Conservation (phyloP, 192 early-diverging fungal species). For the Gamsiella multidivaricata region DNA sequence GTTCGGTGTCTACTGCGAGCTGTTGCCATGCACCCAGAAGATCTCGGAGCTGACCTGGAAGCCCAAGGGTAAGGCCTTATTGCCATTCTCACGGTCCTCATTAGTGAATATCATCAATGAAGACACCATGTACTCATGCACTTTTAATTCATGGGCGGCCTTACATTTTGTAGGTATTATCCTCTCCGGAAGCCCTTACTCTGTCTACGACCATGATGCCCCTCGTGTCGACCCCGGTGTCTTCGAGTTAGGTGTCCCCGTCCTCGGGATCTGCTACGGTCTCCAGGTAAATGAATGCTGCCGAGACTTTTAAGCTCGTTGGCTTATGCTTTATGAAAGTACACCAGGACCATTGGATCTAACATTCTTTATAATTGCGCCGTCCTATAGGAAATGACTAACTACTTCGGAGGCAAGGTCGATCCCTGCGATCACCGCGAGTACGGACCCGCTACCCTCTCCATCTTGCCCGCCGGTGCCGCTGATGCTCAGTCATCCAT, state of each 20-base stretch:
- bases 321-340: background rate
- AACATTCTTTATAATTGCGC: background rate
- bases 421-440: conserved; percentile 90
- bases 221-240: conserved; percentile 94
- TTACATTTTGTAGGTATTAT: conserved; percentile 74
- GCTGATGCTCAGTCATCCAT: conserved; percentile 37
- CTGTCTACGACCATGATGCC: conserved; percentile 93
- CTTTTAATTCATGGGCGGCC: too few species aligned
- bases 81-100: too few species aligned
- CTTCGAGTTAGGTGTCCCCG: conserved; percentile 88
- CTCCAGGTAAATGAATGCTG: conserved; percentile 75
- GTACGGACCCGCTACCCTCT: conserved; percentile 91
- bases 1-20: conserved; percentile 98
- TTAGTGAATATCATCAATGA: too few species aligned
- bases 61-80: conserved; percentile 78
- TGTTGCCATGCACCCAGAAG: conserved; percentile 96
- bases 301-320: too few species aligned
- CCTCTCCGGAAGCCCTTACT: conserved; percentile 96
- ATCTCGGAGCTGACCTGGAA: conserved; percentile 93
- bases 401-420: conserved; percentile 90
- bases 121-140: too few species aligned
- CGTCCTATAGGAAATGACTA: conserved; percentile 81
- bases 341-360: background rate
- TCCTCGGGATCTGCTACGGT: conserved; percentile 99
- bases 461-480: conserved; percentile 57